Evolutionary conservation across 2,329 filamentous ascomycete species (phyloP).

Genomic region (Xylaria sp.): DNA sequence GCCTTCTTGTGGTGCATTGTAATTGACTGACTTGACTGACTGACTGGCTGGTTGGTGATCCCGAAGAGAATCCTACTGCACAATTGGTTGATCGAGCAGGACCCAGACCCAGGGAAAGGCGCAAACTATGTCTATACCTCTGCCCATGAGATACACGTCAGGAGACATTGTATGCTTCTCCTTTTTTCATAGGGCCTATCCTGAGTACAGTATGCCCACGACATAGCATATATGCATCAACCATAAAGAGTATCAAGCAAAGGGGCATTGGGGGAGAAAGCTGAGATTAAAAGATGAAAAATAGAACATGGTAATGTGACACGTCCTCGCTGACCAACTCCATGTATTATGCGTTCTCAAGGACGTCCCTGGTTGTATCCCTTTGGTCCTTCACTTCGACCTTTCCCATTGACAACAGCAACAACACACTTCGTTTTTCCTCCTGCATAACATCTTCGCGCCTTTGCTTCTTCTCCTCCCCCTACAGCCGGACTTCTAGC

Average conservation of each 20-base stretch:
- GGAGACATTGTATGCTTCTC: conserved; percentile 6
- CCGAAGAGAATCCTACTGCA: conserved; percentile 16
- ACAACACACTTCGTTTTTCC: neutral
- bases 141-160: neutral
- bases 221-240: conserved; percentile 10
- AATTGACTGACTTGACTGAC: neutral
- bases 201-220: neutral
- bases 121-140: neutral
- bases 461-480: neutral
- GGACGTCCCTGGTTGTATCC: neutral
- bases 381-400: conserved; percentile 12
- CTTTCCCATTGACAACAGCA: neutral
- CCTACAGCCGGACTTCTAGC: neutral
- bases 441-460: neutral
- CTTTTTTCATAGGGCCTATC: neutral
- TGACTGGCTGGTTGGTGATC: neutral
- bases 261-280: neutral
- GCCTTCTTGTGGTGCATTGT: no score
- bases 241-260: conserved; percentile 1
- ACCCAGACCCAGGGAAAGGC: no score
- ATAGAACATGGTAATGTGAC: conserved; percentile 17
- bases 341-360: conserved; percentile 32
- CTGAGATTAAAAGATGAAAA: conserved; percentile 10
- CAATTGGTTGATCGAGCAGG: conserved; percentile 8
- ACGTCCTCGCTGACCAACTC: conserved; percentile 38